Evolutionary conservation across 768 basidiomycete species (phyloP).

Genomic region (Boletus bicolor): DNA sequence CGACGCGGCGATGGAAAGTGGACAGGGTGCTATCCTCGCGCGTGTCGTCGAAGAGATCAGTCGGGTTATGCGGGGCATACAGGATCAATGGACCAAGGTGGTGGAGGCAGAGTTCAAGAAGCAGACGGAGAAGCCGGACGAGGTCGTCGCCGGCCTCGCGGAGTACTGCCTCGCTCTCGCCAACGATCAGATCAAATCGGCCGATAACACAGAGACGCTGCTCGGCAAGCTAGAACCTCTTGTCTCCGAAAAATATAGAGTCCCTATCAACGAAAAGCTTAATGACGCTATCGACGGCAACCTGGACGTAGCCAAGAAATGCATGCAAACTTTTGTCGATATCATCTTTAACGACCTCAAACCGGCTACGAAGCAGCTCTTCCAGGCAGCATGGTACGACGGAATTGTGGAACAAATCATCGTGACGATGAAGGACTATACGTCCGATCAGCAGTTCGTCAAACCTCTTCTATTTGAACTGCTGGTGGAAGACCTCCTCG

Average conservation of each 20-base stretch:
- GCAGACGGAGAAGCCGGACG: constrained; percentile 84
- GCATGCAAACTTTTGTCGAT: constrained; percentile 90
- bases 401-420: constrained; percentile 83
- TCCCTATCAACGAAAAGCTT: constrained; percentile 75
- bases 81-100: constrained; percentile 82
- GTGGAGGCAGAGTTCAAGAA: constrained; percentile 86
- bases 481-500: constrained; percentile 87
- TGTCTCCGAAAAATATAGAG: constrained; percentile 89
- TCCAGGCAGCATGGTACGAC: constrained; percentile 88
- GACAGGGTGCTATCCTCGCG: constrained; percentile 89
- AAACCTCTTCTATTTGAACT: constrained; percentile 90
- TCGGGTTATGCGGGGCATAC: constrained; percentile 85
- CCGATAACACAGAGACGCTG: constrained; percentile 88
- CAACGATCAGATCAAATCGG: constrained; percentile 96
- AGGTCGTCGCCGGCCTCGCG: constrained; percentile 81
- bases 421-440: constrained; percentile 95
- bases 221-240: constrained; percentile 84
- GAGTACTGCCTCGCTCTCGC: constrained; percentile 97
- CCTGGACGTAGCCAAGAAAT: constrained; percentile 96
- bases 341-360: constrained; percentile 94
- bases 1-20: constrained; percentile 92
- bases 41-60: constrained; percentile 86
- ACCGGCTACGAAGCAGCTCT: constrained; percentile 79
- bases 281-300: constrained; percentile 99
- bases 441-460: constrained; percentile 88